Base-by-base conservation (phyloP, 371 early-diverging fungal genomes). In the Mucor mucedo region DNA sequence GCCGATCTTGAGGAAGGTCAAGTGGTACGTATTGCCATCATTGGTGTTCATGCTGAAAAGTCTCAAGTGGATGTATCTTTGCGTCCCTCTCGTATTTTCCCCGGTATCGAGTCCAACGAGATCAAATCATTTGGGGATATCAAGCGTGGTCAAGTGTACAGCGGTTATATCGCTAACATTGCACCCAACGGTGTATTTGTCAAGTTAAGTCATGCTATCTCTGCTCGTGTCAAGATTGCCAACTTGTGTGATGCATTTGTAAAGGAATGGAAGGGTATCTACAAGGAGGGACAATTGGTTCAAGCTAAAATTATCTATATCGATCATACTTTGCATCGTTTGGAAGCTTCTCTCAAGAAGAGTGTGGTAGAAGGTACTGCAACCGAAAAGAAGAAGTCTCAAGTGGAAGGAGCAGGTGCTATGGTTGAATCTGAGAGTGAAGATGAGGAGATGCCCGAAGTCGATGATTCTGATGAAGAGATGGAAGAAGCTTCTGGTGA, bases 161-260 rank as follows among this genome's bases (percentile, higher is more conserved):
- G 74, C 13, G 96, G 95, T 3, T 94, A 90, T 68, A 84, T 97
- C 49, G 82, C 83, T 45, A 86, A 83, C 59, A 80, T 94, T 29
- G 79, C 87, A 9, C 82, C 89, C 30, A 82, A 81, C 39, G 96
- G 96, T 61, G 77, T 86, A 39, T 95, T 95, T 74, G 84, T 97
- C 35, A 65, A 79, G n/a, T 65, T 94, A 27, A 86, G 85, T 40
- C 86, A 84, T 48, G 65, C 76, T 14, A 55, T 92, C 42, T 73
- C 75, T 56, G 98, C 85, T 14, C 88, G 94, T 58, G 93, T 95
- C 52, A 89, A 93, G 78, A 93, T 96, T 72, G 82, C 87, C 47
- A 91, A 95, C 64, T 62, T 97, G n/a, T 89, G 90, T 0, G 96
- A 97, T 74, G 89, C 87, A 39, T 95, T 82, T 66, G 79, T 96